Base-by-base conservation (phyloP, 2,329 filamentous ascomycete species). In the Cryphonectria carpinicola region DNA sequence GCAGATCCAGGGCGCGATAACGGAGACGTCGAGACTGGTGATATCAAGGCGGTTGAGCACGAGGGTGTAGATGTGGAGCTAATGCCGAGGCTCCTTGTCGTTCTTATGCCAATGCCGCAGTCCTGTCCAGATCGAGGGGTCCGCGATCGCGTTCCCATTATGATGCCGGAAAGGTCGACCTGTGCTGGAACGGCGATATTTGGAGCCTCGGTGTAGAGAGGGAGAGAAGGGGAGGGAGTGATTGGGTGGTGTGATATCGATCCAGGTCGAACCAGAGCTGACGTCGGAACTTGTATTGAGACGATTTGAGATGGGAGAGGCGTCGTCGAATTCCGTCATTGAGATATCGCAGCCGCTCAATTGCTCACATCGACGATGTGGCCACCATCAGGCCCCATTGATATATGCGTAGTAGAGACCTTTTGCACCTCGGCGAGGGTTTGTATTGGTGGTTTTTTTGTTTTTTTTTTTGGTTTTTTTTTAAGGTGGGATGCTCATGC, bases 131-230 rank as follows among this genome's bases (percentile, higher is more conserved):
- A 74, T 74, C 78, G 78, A 73, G 74, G 58, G 67, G 56, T 72
- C 67, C 78, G 79, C 74, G 79, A 77, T 71, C 75, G 76, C 61
- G 76, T 71, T 75, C 77, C 76, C 79, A 82, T 81, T 61, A 76
- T 74, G 72, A 68, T 68, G 39, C 52, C 69, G 46, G 56, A 68
- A 67, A 35, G 68, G 70, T 68, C 66, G 63, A 68, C 19, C 39
- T 65, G 28, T 39, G 63, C 65, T 65, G 65, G 65, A 56, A 49
- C 52, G 63, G 71, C 43, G 60, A 43, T 54, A 68, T 61, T 13
- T 22, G 7, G 41, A 28, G 39, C 61, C 22, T 39, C n/a, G 5
- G 60, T 13, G 61, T 43, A 28, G 11, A 32, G 61, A 17, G 61
- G n/a, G 22, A 19, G 41, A n/a, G 37, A 64, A 10, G 37, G 5